Evolutionary conservation across 352 stramenopile genomes (phyloP), one percentile per base, ranked within the genome.

Genomic region (Phytophthora fragariaefolia): DNA sequence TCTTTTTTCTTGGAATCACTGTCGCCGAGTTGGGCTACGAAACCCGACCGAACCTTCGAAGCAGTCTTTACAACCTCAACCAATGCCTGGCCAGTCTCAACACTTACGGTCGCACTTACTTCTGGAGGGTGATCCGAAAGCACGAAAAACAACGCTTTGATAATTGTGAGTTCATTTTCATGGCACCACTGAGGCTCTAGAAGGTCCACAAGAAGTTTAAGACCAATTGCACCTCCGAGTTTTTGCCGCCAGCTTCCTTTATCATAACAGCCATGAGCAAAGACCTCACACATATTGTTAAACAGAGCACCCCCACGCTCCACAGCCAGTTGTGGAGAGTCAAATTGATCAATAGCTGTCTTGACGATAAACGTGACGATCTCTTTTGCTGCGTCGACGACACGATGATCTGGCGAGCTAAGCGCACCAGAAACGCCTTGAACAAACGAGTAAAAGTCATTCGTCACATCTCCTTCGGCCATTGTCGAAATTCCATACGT

Each of bases 91-190:
- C 87, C 85, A 12, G 87, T 90, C 34, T 93, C 86, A 10, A 69
- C 60, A 59, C 82, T 92, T 27, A 96, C 80, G n/a, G 73, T 92
- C 4, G 84, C 76, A 48, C 82, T 93, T 26, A 96, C 85, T 78
- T 97, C 90, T 4, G 83, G 72, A 4, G 89, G 87, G 56, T 97
- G 90, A 49, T 96, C 87, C 7, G 85, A 91, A 15, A 97, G 66
- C 24, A 97, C 88, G 55, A 96, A 97, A 50, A 97, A 92, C 32
- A 97, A 62, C 4, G 85, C 82, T 36, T 94, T 93, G 17, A 92
- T 70, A 49, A 97, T 93, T 23, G 74, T 87, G 4, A 96, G 71
- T 54, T 96, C 84, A 57, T 96, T 96, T 71, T 96, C 87, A 49
- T 93, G 89, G 53, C 83, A 92, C 83, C 90, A 97, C 26, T 90